These are phyloP conservation scores for Halocafeteria seosinensis DNA, from an alignment of 108 stramenopile genomes.

Conservation along the genomic window DNA sequence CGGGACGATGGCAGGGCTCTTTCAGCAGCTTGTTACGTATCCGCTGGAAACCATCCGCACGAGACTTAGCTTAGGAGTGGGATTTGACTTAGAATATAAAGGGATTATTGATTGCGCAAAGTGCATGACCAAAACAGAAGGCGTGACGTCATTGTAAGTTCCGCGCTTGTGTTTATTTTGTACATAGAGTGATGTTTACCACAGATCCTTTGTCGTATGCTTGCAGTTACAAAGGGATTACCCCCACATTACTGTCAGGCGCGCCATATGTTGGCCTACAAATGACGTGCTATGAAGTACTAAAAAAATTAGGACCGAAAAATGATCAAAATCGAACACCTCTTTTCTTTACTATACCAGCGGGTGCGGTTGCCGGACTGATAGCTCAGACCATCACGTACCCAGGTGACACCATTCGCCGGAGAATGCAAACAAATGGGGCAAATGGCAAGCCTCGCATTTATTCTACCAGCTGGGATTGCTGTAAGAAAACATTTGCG, in stretches of 20 bases:
- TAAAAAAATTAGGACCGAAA: not conserved
- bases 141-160: constrained; percentile 3
- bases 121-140: constrained; percentile 2
- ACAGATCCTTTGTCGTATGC: too few species aligned
- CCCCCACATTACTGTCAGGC: constrained; percentile 5
- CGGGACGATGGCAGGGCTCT: constrained; percentile 10
- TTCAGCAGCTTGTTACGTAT: constrained; percentile 11
- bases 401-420: constrained; percentile 16
- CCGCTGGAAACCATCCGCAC: constrained; percentile 11
- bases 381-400: constrained; percentile 18
- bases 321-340: not conserved
- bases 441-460: constrained; percentile 1
- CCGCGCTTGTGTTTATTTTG: not conserved
- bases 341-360: not conserved
- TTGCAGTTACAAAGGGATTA: constrained; percentile 10
- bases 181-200: too few species aligned
- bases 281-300: constrained; percentile 11
- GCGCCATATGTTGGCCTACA: constrained; percentile 14
- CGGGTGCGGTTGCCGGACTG: constrained; percentile 9
- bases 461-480: constrained; percentile 7
- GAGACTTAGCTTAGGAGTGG: constrained; percentile 4
- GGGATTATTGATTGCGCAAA: constrained; percentile 5
- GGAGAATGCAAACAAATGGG: constrained; percentile 14
- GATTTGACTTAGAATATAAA: constrained; percentile 8
- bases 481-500: not conserved